Base-by-base conservation (phyloP, 2,329 filamentous ascomycete species). In the Coniella lustricola region DNA sequence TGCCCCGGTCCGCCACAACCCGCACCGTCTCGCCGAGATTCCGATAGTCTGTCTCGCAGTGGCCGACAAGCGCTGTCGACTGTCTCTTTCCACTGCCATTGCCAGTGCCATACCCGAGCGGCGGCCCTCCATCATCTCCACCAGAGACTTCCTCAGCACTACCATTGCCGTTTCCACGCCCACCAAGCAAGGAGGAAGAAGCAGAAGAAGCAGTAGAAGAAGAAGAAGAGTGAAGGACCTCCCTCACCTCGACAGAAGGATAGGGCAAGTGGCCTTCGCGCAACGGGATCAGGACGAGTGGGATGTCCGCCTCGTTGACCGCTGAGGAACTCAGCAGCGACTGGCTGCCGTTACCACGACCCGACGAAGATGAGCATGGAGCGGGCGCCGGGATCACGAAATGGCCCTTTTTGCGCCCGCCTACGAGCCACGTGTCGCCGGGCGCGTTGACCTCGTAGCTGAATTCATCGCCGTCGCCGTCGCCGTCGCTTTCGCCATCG, bases 391-490 rank as follows among this genome's bases (percentile, higher is more conserved):
- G 74, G 25, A 84, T 80, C 7, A 76, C 76, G 59, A 95, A 94
- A 60, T 88, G 86, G 0, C 85, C 87, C 55, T 87, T 85, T 42
- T 87, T 77, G 37, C 85, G 81, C 0, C 90, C 91, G 18, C 89
- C 90, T 3, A 97, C 71, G 1, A 96, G 77, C 91, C 91, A 97
- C 0, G 79, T 75, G 34, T 91, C 89, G 2, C 77, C 69, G 14
- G 82, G 79, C 1, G 84, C 84, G 13, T 81, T 80, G 18, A 97
- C 74, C 56, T 95, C 90, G 64, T 93, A 94, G 55, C 84, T 81
- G 60, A 95, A 95, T 54, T 90, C 82, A 20, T 50, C 48, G 17
- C 51, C 48, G 1, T 90, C 71, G 18, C 80, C 73, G 1, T 71
- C 70, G 14, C 52, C 33, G 32, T 5, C 37, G n/a, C n/a, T n/a